Conservation (phyloP, 805 yeast species). For the Metschnikowia drakensbergensis region DNA sequence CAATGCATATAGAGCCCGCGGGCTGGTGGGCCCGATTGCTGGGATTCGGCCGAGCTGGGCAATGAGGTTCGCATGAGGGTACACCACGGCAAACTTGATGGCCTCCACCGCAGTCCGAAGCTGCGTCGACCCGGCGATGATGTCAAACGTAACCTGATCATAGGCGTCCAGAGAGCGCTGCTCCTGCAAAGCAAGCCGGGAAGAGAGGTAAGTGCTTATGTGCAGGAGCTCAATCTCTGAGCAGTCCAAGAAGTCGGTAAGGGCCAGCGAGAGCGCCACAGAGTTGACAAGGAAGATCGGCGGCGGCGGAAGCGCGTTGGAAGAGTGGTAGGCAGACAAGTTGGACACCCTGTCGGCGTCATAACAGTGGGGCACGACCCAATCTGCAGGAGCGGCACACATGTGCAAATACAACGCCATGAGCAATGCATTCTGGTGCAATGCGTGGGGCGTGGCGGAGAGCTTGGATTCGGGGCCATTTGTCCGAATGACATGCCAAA, state of each 20-base stretch:
- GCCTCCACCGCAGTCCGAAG: slow-evolving; percentile 23
- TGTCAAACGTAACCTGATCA: slow-evolving; percentile 26
- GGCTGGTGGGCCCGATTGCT: slow-evolving; percentile 2
- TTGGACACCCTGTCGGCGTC: slow-evolving; percentile 18
- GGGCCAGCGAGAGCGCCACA: slow-evolving; percentile 10
- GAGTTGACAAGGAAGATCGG: slow-evolving; percentile 27
- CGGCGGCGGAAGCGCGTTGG: slow-evolving; percentile 25
- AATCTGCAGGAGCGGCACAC: slow-evolving; percentile 21
- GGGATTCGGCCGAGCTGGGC: slow-evolving; percentile 10
- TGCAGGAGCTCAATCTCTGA: slow-evolving; percentile 7
- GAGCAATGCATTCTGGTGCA: slow-evolving; percentile 28
- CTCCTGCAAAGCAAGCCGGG: neutral
- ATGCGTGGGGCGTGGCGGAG: slow-evolving; percentile 13
- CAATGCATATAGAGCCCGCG: slow-evolving; percentile 12
- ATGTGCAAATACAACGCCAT: slow-evolving; percentile 27
- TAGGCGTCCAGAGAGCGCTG: neutral
- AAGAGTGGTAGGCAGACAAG: slow-evolving; percentile 17
- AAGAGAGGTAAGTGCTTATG: slow-evolving; percentile 4
- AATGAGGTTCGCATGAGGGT: slow-evolving; percentile 28
- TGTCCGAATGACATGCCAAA: neutral
- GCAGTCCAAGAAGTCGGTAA: slow-evolving; percentile 13
- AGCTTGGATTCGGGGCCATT: neutral
- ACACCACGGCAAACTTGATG: slow-evolving; percentile 27
- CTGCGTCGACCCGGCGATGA: slow-evolving; percentile 31
- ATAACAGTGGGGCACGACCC: slow-evolving; percentile 24